phyloP scores from a whole-genome alignment of 306 rosid genomes.

The Datisca glomerata region DNA sequence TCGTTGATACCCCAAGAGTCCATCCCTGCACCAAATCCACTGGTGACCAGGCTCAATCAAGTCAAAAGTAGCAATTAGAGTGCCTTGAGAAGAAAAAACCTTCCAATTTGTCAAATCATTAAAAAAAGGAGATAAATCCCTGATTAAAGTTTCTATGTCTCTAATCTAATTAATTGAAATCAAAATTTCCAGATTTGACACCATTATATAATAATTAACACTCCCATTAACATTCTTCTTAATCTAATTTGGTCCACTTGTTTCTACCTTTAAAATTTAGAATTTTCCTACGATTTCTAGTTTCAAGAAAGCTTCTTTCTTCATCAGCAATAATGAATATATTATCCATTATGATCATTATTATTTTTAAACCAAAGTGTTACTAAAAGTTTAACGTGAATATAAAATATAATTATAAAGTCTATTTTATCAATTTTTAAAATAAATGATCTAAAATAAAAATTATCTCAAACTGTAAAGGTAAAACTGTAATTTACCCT shows the following conservation, averaged over 20 bases:
- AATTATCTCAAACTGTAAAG: no score
- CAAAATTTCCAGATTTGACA: conserved; percentile 35
- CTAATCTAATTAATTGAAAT: conserved; percentile 31
- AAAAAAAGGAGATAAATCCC: conserved; percentile 12
- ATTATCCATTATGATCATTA: background rate
- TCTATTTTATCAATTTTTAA: no score
- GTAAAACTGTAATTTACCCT: no score
- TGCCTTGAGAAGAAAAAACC: conserved; percentile 26
- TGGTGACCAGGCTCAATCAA: conserved; percentile 26
- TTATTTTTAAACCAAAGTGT: no score
- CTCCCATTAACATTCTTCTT: conserved; percentile 17
- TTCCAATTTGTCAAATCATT: conserved; percentile 33
- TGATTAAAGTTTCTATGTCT: conserved; percentile 38
- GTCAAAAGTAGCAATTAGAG: conserved; percentile 19
- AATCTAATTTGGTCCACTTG: conserved; percentile 18
- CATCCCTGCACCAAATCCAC: conserved; percentile 26
- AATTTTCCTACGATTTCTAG: conserved; percentile 1
- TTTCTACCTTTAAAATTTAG: no score
- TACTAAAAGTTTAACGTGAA: no score
- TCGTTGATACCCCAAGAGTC: conserved; percentile 39
- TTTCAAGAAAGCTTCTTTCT: conserved; percentile 5
- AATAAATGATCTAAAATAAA: no score
- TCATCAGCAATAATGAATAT: background rate
- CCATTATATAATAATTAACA: conserved; percentile 10
- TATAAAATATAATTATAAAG: no score